A percentile compares a stretch with the other conserved stretches of the same genome.
These are phyloP conservation scores for Mycena haematopus DNA, from an alignment of 768 basidiomycete species.

Conservation along the genomic window DNA sequence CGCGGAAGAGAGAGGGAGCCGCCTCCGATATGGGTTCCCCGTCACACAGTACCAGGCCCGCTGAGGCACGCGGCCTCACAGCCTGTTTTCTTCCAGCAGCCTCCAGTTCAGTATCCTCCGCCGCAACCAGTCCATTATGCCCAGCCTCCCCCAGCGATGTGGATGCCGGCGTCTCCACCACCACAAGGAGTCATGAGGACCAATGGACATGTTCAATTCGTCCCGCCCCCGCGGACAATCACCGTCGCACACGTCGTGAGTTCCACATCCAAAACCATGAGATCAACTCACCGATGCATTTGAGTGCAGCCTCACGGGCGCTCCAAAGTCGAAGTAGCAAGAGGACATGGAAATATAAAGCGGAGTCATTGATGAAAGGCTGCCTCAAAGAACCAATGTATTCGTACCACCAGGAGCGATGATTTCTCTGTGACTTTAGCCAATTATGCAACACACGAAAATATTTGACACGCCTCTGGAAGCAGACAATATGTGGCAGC, in stretches of 20 bases:
- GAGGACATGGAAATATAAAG: not conserved
- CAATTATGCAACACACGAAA: not conserved
- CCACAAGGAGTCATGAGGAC: not conserved
- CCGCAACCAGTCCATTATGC: not conserved
- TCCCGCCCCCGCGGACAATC: not conserved
- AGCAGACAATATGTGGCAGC: too few relatives aligned
- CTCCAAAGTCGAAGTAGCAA: not conserved
- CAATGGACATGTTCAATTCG: not conserved
- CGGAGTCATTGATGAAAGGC: not conserved
- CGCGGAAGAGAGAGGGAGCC: not conserved
- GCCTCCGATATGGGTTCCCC: slow-evolving; percentile 1
- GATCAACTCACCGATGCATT: too few relatives aligned
- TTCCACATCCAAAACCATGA: too few relatives aligned
- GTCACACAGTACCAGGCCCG: not conserved
- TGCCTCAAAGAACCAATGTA: too few relatives aligned
- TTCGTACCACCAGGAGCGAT: not conserved
- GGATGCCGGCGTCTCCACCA: not conserved
- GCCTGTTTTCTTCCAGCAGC: not conserved
- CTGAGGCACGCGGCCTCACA: not conserved
- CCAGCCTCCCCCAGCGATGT: not conserved
- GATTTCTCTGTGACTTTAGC: not conserved
- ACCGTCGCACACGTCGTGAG: not conserved
- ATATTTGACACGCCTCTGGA: too few relatives aligned
- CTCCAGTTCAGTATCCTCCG: not conserved
- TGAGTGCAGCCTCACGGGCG: not conserved